Conservation (phyloP, 441 rosid species). For the Pelargonium citronellum region DNA sequence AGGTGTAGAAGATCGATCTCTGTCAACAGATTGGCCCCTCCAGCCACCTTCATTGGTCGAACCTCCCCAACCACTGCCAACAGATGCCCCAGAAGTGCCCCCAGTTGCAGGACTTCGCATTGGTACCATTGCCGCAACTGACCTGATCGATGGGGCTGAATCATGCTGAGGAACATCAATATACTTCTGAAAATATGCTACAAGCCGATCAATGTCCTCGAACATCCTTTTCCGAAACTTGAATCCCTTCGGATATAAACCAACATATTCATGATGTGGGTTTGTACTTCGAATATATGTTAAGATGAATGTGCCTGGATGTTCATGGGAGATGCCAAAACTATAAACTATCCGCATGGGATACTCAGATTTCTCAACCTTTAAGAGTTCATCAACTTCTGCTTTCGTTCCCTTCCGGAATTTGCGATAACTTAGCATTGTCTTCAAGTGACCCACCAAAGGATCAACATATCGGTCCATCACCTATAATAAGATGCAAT, state of each 20-base stretch:
- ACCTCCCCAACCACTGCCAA: constrained; percentile 5
- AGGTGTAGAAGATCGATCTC: constrained; percentile 14
- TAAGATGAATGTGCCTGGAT: constrained; percentile 90
- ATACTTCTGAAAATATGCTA: constrained; percentile 90
- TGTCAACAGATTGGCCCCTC: constrained; percentile 59
- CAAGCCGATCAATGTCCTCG: constrained; percentile 87
- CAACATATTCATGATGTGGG: constrained; percentile 94
- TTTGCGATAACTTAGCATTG: constrained; percentile 83
- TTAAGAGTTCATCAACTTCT: constrained; percentile 85
- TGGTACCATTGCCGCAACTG: constrained; percentile 98
- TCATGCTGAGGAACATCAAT: constrained; percentile 81
- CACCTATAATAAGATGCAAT: constrained; percentile 39
- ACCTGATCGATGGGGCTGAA: constrained; percentile 72
- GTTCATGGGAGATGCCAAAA: constrained; percentile 88
- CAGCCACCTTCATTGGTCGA: constrained; percentile 23
- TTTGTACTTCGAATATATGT: constrained; percentile 83
- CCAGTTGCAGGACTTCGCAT: constrained; percentile 90
- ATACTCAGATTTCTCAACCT: constrained; percentile 62
- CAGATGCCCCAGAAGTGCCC: constrained; percentile 31
- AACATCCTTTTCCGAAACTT: constrained; percentile 95
- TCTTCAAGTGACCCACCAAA: constrained; percentile 70
- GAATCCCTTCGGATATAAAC: constrained; percentile 95
- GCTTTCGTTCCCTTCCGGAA: constrained; percentile 76
- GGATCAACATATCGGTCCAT: constrained; percentile 98
- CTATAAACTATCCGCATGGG: constrained; percentile 86